Evolutionary conservation across 371 early-diverging fungal genomes (phyloP), one percentile per base, ranked within the genome.

Genomic region (Mortierella sp.): DNA sequence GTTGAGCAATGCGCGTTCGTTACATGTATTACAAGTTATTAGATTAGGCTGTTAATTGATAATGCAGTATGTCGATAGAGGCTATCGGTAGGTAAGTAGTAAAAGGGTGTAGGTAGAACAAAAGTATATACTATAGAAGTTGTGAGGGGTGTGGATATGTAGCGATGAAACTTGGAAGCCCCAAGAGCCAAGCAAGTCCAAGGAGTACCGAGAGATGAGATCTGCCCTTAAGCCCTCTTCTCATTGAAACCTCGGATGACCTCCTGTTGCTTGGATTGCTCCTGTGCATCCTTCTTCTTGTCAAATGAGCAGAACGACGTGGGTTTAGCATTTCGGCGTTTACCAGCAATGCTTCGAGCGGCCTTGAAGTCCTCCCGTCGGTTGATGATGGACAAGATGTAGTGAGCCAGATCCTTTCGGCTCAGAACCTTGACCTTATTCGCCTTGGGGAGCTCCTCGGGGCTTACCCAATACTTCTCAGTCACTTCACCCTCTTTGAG

Each of bases 311-410:
- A 43, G 31, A 37, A 19, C 2, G 44, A 21, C 13, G 17, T 34
- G 34, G 46, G 22, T 29, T 67, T 63, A 13, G 17, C 3, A 10
- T 44, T 12, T 24, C 29, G 59, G 12, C 69, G 58, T 28, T 58
- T 64, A 29, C 70, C 69, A 2, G 77, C 77, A 52, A 76, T 76
- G 50, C 69, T 68, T 16, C 76, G 68, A 48, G 68, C 64, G 13
- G 57, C 27, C 0, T 56, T 31, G 60, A 53, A 64, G 10, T 67
- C 68, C 10, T 67, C 48, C 7, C 47, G 68, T n/a, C 56, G 55
- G 54, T 76, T 68, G 50, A 76, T 68, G 45, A 68, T 76, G 34
- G 57, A 57, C 45, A 76, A 28, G 40, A 76, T 54, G 49, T 68
- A 76, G 24, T 76, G 76, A 1, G 68, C 68, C 13, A 76, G 65